These are phyloP conservation scores for Colletotrichum camelliae DNA, from an alignment of 2,329 filamentous ascomycete species.

Conservation along the genomic window DNA sequence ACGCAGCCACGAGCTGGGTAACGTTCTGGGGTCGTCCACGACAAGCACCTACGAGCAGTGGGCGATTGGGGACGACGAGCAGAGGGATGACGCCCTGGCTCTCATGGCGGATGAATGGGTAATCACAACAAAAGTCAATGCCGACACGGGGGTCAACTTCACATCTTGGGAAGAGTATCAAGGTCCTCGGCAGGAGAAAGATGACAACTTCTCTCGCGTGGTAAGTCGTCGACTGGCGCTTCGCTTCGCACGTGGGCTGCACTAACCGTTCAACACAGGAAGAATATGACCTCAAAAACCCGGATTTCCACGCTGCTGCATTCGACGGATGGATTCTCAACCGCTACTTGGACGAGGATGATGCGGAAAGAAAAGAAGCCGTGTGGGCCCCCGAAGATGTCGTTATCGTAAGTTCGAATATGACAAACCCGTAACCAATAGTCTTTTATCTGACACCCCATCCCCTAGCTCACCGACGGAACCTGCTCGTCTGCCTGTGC, in stretches of 20 bases:
- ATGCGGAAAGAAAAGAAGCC: background rate
- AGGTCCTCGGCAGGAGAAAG: background rate
- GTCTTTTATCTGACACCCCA: background rate
- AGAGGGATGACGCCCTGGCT: background rate
- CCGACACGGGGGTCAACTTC: background rate
- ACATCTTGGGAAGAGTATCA: constrained; percentile 7
- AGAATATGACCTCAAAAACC: constrained; percentile 3
- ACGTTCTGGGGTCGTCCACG: background rate
- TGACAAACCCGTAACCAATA: fast-evolving
- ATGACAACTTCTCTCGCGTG: background rate
- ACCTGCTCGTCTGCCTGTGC: constrained; percentile 66
- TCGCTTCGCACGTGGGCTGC: background rate
- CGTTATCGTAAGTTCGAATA: background rate
- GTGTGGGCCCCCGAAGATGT: background rate
- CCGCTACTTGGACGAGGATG: background rate
- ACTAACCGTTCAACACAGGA: background rate
- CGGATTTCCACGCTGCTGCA: background rate
- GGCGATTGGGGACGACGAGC: background rate
- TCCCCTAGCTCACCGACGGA: constrained; percentile 51
- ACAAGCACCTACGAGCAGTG: background rate
- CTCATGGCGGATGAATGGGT: background rate
- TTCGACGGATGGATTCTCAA: constrained; percentile 4
- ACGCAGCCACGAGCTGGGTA: background rate
- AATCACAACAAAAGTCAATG: background rate
- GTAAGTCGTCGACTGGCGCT: background rate